Evolutionary conservation across 2,329 filamentous ascomycete species (phyloP), one percentile per base, ranked within the genome.

Genomic region (Dothistroma septosporum): DNA sequence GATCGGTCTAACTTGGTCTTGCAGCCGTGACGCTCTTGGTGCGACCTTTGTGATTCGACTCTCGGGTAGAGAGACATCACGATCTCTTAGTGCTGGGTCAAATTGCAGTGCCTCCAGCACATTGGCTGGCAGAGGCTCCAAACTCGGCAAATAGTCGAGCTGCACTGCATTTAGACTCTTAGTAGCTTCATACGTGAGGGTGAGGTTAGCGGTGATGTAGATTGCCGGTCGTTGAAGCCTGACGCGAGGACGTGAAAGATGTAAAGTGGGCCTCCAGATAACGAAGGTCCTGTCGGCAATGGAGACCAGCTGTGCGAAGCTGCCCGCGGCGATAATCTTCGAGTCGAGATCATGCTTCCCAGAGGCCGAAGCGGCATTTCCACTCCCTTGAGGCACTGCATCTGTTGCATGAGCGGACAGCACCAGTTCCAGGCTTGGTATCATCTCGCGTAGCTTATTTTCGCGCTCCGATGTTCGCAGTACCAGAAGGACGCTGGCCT

Each of bases 41-140:
- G 87, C 85, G 4, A 92, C 88, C 63, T 88, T 85, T 47, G 87
- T 91, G 35, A 93, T 88, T 53, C 89, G 82, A 62, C 89, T 79
- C 5, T 90, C 88, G 10, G 89, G 91, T 1, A 94, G 79, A 32
- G 84, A 83, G 52, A 90, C 88, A 66, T 82, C 81, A 28, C 85
- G 77, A 41, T 57, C 54, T 14, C 48, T 41, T 22, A 69, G 62
- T 1, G 61, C 61, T 22, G 86, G 83, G 70, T 92, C 89, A 63
- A 79, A 80, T 56, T 82, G 81, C 62, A 93, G 89, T 2, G 90
- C 83, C 70, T 90, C 87, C 14, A 94, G 83, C n/a, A 93, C 79
- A 72, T 93, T 94, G 64, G 90, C 79, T 1, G 88, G 87, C 7
- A 87, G 83, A 0, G 90, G 86, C 28, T 87, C 76, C 60, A 86